Base-by-base conservation (phyloP, 169 alveolate species). In the Amoebophrya sp. region DNA sequence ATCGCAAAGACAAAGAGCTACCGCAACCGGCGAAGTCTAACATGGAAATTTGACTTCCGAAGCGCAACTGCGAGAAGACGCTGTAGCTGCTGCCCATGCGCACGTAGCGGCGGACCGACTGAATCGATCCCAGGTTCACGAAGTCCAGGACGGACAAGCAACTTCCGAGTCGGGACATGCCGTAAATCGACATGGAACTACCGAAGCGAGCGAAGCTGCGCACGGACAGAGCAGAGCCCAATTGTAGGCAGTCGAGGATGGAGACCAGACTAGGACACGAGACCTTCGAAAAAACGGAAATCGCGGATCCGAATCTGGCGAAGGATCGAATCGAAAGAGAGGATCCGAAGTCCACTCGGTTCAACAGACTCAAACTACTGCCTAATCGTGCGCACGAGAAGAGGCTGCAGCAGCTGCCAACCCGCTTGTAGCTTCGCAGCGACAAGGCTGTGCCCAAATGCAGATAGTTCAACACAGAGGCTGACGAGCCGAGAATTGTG, bases 101-200 rank as follows among this genome's bases (percentile, higher is more conserved):
- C 2, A 33, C 40, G 0, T 36, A 36, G 6, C n/a, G 23, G 24
- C 90, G 36, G n/a, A 89, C n/a, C 23, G 90, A 89, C 24, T 36
- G 0, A 14, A 33, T 36, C 54, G 54, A 36, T n/a, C 90, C 90
- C 47, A 89, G 12, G 41, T 36, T 14, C 24, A 40, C n/a, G 40
- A 34, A 89, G 90, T 89, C 90, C 23, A 89, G 90, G 24, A 89
- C 90, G n/a, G 90, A 89, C n/a, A 89, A 10, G 47, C 90, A 34
- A 33, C 90, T 40, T 41, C 90, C 90, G 12, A 89, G 90, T 23
- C 53, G 0, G 41, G 12, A 26, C 23, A 14, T 33, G 2, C 90
- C 90, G 90, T 89, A 89, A 0, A 40, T 47, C 36, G 90, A 89
- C n/a, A 89, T 24, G 47, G 90, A n/a, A 33, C 90, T 89, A 29